Evolutionary conservation across 1,139 yeast genomes (phyloP).

Genomic region (Pichia sp.): DNA sequence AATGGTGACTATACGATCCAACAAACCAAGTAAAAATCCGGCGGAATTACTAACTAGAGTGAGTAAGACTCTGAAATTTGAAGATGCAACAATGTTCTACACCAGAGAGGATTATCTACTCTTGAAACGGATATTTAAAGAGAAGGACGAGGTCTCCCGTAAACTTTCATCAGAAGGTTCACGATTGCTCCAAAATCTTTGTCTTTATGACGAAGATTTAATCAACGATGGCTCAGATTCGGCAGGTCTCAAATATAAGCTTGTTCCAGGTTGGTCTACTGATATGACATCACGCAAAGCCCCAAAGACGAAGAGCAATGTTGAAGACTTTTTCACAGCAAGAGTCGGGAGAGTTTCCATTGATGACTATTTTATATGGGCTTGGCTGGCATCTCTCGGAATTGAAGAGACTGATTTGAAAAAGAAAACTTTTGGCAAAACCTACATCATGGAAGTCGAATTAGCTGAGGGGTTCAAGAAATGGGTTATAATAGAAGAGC

Average conservation of each 20-base stretch:
- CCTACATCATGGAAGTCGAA: slow-evolving; percentile 57
- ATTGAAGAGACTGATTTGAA: slow-evolving; percentile 63
- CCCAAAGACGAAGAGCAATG: slow-evolving; percentile 2
- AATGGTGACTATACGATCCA: slow-evolving; percentile 61
- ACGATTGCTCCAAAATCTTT: slow-evolving; percentile 56
- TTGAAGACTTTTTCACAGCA: slow-evolving; percentile 35
- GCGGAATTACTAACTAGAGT: slow-evolving; percentile 53
- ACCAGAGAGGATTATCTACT: slow-evolving; percentile 77
- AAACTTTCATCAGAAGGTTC: slow-evolving; percentile 71
- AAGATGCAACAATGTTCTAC: slow-evolving; percentile 60
- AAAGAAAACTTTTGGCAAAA: slow-evolving; percentile 70
- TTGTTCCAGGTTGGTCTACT: slow-evolving; percentile 40
- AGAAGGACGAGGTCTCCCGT: slow-evolving; percentile 46
- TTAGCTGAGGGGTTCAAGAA: slow-evolving; percentile 58
- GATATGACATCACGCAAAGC: slow-evolving; percentile 17
- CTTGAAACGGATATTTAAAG: slow-evolving; percentile 63
- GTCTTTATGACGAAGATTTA: slow-evolving; percentile 27
- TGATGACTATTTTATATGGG: slow-evolving; percentile 87
- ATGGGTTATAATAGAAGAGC: slow-evolving; percentile 78
- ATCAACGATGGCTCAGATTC: slow-evolving; percentile 15
- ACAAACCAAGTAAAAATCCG: slow-evolving; percentile 53
- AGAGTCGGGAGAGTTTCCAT: slow-evolving; percentile 58
- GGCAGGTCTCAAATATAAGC: slow-evolving; percentile 30
- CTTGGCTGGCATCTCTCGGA: slow-evolving; percentile 77
- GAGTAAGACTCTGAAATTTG: slow-evolving; percentile 60